phyloP scores from a whole-genome alignment of 805 yeast genomes.

The Hanseniaspora singularis region DNA sequence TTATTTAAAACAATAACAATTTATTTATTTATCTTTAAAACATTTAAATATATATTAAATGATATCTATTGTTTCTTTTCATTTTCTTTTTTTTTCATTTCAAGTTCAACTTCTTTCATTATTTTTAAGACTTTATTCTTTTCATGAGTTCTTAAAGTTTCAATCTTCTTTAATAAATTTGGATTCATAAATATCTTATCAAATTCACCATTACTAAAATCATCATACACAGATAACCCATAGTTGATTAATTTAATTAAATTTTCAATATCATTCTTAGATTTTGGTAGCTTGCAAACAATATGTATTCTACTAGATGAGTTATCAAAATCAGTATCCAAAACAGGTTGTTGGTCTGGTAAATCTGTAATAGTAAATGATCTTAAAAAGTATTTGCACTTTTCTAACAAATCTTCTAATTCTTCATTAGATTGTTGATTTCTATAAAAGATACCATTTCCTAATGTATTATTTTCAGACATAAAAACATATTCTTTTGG shows the following conservation, averaged over 20 bases:
- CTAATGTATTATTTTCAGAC: constrained; percentile 79
- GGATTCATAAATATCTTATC: constrained; percentile 44
- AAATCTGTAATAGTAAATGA: constrained; percentile 76
- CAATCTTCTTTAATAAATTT: constrained; percentile 66
- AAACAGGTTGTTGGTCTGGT: constrained; percentile 56
- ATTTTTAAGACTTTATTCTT: constrained; percentile 53
- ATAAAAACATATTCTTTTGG: constrained; percentile 72
- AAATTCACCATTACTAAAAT: constrained; percentile 38
- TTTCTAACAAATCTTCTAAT: constrained; percentile 35
- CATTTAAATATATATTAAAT: no score
- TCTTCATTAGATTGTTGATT: constrained; percentile 27
- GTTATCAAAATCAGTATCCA: constrained; percentile 44
- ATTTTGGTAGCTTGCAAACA: constrained; percentile 41
- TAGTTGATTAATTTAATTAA: constrained; percentile 41
- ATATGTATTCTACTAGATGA: constrained; percentile 39
- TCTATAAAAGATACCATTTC: constrained; percentile 44
- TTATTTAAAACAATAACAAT: not conserved
- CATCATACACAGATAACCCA: constrained; percentile 49
- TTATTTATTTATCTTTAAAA: constrained; percentile 40
- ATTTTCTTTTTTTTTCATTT: constrained; percentile 66
- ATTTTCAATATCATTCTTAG: constrained; percentile 38
- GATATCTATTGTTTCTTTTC: constrained; percentile 65
- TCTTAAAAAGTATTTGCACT: constrained; percentile 40
- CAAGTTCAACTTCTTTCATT: constrained; percentile 54
- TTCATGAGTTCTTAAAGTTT: constrained; percentile 67